Evolutionary conservation across 768 basidiomycete species (phyloP), one percentile per base, ranked within the genome.

Genomic region (Leucosporidium creatinivorum): DNA sequence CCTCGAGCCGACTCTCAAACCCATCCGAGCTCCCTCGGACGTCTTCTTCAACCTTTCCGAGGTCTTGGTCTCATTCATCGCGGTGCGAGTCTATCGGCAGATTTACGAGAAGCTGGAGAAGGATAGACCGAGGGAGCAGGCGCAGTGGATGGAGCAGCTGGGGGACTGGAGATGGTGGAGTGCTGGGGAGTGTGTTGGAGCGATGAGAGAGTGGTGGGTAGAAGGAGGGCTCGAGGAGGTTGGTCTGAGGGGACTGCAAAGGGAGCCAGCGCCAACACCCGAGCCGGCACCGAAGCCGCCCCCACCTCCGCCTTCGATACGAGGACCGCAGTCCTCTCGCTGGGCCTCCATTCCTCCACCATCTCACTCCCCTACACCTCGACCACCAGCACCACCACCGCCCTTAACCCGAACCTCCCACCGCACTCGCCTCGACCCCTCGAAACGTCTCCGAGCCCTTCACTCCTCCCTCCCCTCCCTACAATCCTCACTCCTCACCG

Each of bases 111-210:
- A 62, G 1, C 44, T 65, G 5, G 19, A 44, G 33, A 33, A 1
- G 55, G 58, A 30, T 18, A 15, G 18, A 0, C 3, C n/a, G 7
- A 48, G n/a, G 0, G n/a, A 28, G 9, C 66, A 65, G 18, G 15
- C 33, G 1, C 3, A 0, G 19, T 61, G 63, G 55, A 31, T 55
- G 15, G 44, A 55, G 8, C 64, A 63, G 54, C 28, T 66, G 3
- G 61, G 62, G 1, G 69, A 71, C 15, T 65, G 66, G 63, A 33
- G 66, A 8, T 19, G 17, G 25, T 71, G 69, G 69, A 44, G 25
- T 15, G 61, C 69, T 8, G 10, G 1, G 13, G 36, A 52, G 23
- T 59, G 56, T 28, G 55, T 58, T 15, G 23, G 50, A 48, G 30
- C 23, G 4, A 39, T 52, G n/a, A 54, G n/a, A 36, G 10, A 36